Percentiles rank a stretch among this genome's conserved stretches.
Evolutionary conservation across 371 early-diverging fungal genomes (phyloP).

Genomic region (Phascolomyces articulosus): DNA sequence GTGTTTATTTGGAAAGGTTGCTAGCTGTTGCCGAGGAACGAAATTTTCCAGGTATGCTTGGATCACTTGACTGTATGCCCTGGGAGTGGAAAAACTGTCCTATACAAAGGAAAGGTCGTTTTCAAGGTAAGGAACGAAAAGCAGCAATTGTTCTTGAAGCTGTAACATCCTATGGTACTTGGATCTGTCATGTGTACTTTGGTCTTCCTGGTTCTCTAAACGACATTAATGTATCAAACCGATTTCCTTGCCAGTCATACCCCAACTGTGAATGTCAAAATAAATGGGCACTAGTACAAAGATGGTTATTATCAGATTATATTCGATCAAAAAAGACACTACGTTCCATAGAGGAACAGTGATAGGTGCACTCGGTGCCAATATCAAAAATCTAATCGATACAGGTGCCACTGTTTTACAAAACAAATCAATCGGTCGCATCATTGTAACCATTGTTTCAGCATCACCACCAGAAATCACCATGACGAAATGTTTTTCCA

Average conservation of each 20-base stretch:
- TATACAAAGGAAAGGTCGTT: neutral
- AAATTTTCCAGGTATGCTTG: neutral
- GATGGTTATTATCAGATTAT: neutral
- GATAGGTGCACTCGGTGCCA: neutral
- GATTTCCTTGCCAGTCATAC: no score
- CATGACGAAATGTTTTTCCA: neutral
- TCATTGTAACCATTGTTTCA: neutral
- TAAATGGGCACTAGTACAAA: no score
- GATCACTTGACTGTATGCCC: neutral
- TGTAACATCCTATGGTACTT: neutral
- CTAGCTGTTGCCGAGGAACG: neutral
- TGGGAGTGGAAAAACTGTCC: neutral
- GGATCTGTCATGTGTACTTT: neutral
- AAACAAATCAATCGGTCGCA: conserved; percentile 3
- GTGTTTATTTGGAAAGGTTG: neutral
- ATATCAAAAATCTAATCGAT: neutral
- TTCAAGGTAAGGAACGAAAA: neutral
- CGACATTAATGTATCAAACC: neutral
- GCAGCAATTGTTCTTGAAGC: conserved; percentile 1
- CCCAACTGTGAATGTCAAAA: no score
- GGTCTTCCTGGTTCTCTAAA: neutral
- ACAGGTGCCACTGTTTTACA: conserved; percentile 4
- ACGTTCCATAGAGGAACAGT: neutral
- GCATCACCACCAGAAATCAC: neutral
- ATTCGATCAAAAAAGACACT: neutral